Base-by-base conservation (phyloP, 106 monocot species). In the Narthecium ossifragum region DNA sequence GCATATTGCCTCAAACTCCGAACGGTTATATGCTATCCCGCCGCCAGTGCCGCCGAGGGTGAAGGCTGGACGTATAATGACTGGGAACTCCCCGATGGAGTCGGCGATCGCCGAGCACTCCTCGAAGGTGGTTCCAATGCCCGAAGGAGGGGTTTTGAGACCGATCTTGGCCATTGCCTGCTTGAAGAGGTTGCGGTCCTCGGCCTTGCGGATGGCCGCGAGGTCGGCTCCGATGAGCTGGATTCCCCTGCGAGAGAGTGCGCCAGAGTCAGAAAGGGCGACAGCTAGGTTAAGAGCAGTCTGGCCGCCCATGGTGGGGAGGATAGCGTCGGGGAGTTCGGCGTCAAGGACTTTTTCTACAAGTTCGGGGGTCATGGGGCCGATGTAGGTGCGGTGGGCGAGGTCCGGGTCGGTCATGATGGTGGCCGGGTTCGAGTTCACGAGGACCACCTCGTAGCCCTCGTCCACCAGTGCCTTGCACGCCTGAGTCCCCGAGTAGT, bases 281-380 rank as follows among this genome's bases (percentile, higher is more conserved):
- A 96, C 86, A 0, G 96, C 96, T 27, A 96, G 84, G 63, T 96
- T 96, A 72, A 96, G 90, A 2, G 96, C 96, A 1, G 96, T 96
- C 81, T 96, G 96, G 20, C 96, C 96, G 28, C 96, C 96, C 96
- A 96, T 96, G 39, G 96, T 96, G 51, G 96, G 96, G 46, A 96
- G 86, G 13, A 96, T 61, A 7, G 96, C 90, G 50, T 96, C 80
- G 20, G 96, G 96, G 24, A 80, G 83, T 74, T 96, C 96, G 36
- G 51, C 22, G 18, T 66, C 74, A 61, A 96, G 66, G 69, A 96
- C 53, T 38, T 71, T 77, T 68, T 80, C 90, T 45, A 96, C 73
- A 52, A 90, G 73, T 15, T 83, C 80, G 0, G 90, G 90, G 53
- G 90, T 87, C 90, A 96, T 90, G 64, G 96, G 96, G 37, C 83